Base-by-base conservation (phyloP, 169 alveolate genomes). In the Cryptosporidium andersoni region DNA sequence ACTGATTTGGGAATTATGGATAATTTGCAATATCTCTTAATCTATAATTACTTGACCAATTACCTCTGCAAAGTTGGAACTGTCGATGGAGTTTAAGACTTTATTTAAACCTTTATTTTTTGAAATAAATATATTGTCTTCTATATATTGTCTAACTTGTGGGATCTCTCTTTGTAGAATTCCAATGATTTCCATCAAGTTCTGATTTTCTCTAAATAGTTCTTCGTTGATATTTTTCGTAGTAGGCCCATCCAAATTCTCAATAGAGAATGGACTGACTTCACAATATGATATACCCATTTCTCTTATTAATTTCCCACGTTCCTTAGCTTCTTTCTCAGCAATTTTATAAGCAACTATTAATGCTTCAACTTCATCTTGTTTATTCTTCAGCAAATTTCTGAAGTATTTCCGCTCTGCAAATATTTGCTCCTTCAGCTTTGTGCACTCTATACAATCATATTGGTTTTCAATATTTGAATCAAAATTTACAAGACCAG, bases 401-500 rank as follows among this genome's bases (percentile, higher is more conserved):
- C 43, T 60, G 7, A 74, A 47, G 36, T 58, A 45, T 34, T 3
- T 62, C 16, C 85, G 43, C 14, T 74, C 85, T 11, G 55, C 39
- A 36, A 48, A 48, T 51, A 74, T 56, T 49, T 58, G 55, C n/a
- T 74, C 85, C 25, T 39, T 56, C 43, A 74, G 40, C 40, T 74
- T 58, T 14, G 60, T 74, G 36, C 85, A 74, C 51, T 74, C 60
- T 14, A 74, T 49, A 74, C 85, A 74, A 64, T 62, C 66, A 36
- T 56, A 43, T 7, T 37, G 48, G 16, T 62, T 52, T 58, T 74
- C 16, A 14, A 43, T 7, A 56, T 53, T 14, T 5, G 25, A 9
- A 49, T 49, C 55, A 49, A 49, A 9, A 49, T 49, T 49, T 49
- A 1, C 8, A 9, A 9, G 1, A 5, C 25, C 25, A 4, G 11